A percentile compares a stretch with the other conserved stretches of the same genome.
These are phyloP conservation scores for Xerocomellus dryophilus DNA, from an alignment of 768 basidiomycete species.

Conservation along the genomic window DNA sequence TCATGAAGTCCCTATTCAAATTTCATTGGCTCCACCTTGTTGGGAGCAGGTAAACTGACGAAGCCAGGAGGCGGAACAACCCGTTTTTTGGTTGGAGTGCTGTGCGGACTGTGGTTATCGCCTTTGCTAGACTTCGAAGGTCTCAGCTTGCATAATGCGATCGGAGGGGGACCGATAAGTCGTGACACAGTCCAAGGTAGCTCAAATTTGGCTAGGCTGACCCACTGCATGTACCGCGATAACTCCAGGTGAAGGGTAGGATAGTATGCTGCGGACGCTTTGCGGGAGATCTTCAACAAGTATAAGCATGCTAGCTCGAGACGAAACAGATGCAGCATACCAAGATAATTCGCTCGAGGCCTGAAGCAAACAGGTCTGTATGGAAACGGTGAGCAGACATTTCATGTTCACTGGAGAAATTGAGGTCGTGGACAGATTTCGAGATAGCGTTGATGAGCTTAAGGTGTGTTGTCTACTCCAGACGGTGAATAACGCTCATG, in stretches of 20 bases:
- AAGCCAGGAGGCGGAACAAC: slow-evolving; percentile 15
- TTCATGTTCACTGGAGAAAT: slow-evolving; percentile 64
- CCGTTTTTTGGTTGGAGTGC: slow-evolving; percentile 27
- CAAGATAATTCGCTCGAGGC: slow-evolving; percentile 85
- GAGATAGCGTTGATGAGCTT: slow-evolving; percentile 81
- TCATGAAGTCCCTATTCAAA: slow-evolving; percentile 30
- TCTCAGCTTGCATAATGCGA: slow-evolving; percentile 47
- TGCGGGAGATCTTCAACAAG: slow-evolving; percentile 74
- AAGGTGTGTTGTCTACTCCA: slow-evolving; percentile 76
- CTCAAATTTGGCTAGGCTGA: slow-evolving; percentile 64
- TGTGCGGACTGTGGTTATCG: slow-evolving; percentile 18
- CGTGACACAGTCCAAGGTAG: slow-evolving; percentile 80
- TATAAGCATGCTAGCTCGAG: not conserved
- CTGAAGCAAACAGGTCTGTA: slow-evolving; percentile 82
- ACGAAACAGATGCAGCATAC: slow-evolving; percentile 43
- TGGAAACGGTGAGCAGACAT: slow-evolving; percentile 83
- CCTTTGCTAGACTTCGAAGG: slow-evolving; percentile 13
- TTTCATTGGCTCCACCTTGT: slow-evolving; percentile 43
- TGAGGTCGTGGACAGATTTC: slow-evolving; percentile 59
- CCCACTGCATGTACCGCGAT: slow-evolving; percentile 76
- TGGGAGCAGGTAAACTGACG: slow-evolving; percentile 38
- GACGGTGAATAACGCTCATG: slow-evolving; percentile 8
- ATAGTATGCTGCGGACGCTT: slow-evolving; percentile 93
- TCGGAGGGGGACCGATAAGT: slow-evolving; percentile 76
- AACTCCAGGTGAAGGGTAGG: slow-evolving; percentile 93